Conservation (phyloP, 805 yeast genomes). For the Candida sonorensis region DNA sequence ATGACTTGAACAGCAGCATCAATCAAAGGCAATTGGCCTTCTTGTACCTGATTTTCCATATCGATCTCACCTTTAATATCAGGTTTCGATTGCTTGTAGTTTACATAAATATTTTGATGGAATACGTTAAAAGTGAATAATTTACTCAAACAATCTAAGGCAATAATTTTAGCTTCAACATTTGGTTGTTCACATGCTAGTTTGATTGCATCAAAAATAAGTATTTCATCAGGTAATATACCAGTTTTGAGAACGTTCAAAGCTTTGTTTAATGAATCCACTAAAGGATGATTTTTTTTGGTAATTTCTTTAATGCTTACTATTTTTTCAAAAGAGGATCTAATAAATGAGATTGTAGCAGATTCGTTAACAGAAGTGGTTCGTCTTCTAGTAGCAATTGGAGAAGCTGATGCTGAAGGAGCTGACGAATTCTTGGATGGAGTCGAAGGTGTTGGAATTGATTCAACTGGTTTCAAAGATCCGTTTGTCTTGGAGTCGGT, state of each 20-base stretch:
- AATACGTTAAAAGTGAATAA: slow-evolving; percentile 81
- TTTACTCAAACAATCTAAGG: slow-evolving; percentile 83
- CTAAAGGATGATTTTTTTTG: slow-evolving; percentile 39
- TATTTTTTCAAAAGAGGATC: slow-evolving; percentile 26
- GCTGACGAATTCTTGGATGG: neutral
- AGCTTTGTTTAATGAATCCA: slow-evolving; percentile 32
- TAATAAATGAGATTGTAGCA: slow-evolving; percentile 28
- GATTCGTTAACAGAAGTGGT: slow-evolving; percentile 14
- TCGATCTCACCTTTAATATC: slow-evolving; percentile 26
- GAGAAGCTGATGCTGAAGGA: neutral
- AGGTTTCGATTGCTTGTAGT: slow-evolving; percentile 26
- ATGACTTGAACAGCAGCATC: slow-evolving; percentile 83
- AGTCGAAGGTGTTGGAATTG: neutral
- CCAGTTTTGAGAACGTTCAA: slow-evolving; percentile 35
- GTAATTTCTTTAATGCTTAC: slow-evolving; percentile 24
- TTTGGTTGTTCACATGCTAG: slow-evolving; percentile 64
- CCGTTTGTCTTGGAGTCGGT: too few species aligned
- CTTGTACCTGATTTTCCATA: slow-evolving; percentile 26
- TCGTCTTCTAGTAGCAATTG: neutral
- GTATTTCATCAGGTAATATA: slow-evolving; percentile 36
- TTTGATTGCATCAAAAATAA: slow-evolving; percentile 75
- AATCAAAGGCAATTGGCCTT: slow-evolving; percentile 47
- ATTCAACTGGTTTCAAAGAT: too few species aligned
- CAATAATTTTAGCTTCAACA: slow-evolving; percentile 58
- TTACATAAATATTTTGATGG: slow-evolving; percentile 47